Percentiles rank a stretch among this genome's conserved stretches.
Evolutionary conservation across 306 rosid species (phyloP).

Genomic region (Malus orientalis): DNA sequence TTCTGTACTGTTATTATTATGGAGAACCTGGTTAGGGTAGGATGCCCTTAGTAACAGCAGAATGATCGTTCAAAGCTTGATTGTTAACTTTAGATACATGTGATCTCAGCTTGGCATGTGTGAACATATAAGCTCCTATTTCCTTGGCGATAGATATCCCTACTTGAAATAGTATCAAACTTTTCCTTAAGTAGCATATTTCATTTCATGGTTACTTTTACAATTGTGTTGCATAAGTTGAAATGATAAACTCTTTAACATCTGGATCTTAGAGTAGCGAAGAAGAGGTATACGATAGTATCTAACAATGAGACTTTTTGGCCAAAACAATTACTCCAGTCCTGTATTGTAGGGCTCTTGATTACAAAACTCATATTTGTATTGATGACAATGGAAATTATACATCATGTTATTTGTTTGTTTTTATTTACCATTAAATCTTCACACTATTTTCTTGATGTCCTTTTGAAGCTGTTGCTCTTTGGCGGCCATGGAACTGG

Average conservation of each 20-base stretch:
- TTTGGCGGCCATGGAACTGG: slow-evolving; percentile 99
- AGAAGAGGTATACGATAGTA: neutral
- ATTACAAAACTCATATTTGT: neutral
- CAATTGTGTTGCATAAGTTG: neutral
- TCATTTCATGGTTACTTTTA: neutral
- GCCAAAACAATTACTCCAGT: neutral
- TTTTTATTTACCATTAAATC: neutral
- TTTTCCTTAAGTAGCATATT: neutral
- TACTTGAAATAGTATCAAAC: neutral
- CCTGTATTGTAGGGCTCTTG: neutral
- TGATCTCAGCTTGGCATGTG: neutral
- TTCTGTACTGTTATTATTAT: neutral
- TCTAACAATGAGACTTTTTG: neutral
- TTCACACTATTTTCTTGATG: neutral
- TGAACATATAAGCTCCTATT: neutral
- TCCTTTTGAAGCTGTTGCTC: slow-evolving; percentile 58
- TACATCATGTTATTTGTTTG: neutral
- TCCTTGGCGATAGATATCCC: neutral
- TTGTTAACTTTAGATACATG: neutral
- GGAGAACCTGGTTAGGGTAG: neutral
- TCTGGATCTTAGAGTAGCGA: neutral
- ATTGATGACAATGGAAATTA: neutral
- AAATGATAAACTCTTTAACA: neutral
- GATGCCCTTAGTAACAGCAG: neutral
- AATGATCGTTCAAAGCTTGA: neutral